These are phyloP conservation scores for Leccinum variicolor DNA, from an alignment of 768 basidiomycete species.

Conservation along the genomic window DNA sequence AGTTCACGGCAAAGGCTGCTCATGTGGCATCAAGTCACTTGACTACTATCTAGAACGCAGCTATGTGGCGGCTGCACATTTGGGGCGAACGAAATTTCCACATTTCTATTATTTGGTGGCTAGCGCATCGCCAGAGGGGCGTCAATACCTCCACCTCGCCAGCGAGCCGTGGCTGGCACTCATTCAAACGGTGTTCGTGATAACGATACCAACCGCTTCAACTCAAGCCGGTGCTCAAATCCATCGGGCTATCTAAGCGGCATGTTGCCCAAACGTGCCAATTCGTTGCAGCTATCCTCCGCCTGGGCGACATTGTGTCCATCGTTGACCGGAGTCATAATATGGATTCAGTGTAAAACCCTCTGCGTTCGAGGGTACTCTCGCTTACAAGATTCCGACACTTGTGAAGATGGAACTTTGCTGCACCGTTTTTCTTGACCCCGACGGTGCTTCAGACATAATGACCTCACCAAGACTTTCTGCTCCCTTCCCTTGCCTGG, in stretches of 20 bases:
- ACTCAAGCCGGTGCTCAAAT: conserved; percentile 91
- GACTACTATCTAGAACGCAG: conserved; percentile 95
- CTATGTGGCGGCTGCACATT: conserved; percentile 79
- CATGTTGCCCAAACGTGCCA: conserved; percentile 96
- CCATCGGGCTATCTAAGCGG: conserved; percentile 89
- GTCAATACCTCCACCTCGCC: conserved; percentile 81
- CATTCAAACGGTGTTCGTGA: conserved; percentile 50
- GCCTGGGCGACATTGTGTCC: conserved; percentile 95
- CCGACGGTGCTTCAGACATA: conserved; percentile 89
- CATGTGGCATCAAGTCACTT: conserved; percentile 89
- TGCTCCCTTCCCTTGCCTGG: conserved; percentile 94
- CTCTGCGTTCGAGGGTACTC: conserved; percentile 66
- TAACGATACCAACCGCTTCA: conserved; percentile 87
- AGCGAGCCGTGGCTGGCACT: conserved; percentile 47
- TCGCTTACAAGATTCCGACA: conserved; percentile 84
- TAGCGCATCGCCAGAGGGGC: conserved; percentile 84
- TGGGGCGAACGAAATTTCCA: conserved; percentile 95
- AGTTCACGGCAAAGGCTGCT: conserved; percentile 87
- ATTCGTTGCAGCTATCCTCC: conserved; percentile 91
- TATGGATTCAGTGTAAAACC: conserved; percentile 81
- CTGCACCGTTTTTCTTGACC: conserved; percentile 86
- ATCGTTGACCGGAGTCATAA: conserved; percentile 77
- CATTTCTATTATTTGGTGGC: conserved; percentile 94
- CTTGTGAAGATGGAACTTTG: conserved; percentile 95
- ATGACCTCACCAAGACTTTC: conserved; percentile 89